Evolutionary conservation across 495 filamentous ascomycete species (phyloP).

Genomic region (Hyaloscypha hepaticicola): DNA sequence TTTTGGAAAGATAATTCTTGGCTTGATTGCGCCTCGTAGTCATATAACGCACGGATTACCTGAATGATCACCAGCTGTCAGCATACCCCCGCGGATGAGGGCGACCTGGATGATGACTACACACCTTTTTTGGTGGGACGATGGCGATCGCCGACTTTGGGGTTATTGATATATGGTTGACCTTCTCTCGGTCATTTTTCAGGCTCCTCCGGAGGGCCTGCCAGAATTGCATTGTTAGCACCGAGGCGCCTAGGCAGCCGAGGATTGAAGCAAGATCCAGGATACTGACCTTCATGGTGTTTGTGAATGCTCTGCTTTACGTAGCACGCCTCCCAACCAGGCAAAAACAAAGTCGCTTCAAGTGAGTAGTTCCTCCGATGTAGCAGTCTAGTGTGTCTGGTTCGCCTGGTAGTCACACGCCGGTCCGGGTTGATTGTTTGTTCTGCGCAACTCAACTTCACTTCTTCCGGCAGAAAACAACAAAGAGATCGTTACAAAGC

Average conservation of each 20-base stretch:
- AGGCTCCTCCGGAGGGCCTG: constrained; percentile 83
- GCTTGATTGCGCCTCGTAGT: constrained; percentile 73
- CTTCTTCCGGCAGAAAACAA: not conserved
- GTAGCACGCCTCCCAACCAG: constrained; percentile 15
- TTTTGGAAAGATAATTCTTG: constrained; percentile 88
- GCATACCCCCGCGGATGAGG: constrained; percentile 22
- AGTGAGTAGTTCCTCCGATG: constrained; percentile 5
- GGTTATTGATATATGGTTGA: constrained; percentile 82
- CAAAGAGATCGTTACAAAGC: not conserved
- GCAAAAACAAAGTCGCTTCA: constrained; percentile 4
- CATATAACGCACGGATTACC: constrained; percentile 97
- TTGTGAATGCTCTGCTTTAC: constrained; percentile 17
- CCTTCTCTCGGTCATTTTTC: constrained; percentile 81
- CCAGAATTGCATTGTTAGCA: constrained; percentile 30
- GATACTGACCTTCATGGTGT: constrained; percentile 30
- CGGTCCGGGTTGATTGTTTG: constrained; percentile 6
- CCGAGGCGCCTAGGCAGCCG: not conserved
- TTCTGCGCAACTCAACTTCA: not conserved
- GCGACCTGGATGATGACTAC: constrained; percentile 25
- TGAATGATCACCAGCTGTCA: constrained; percentile 40
- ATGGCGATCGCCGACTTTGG: constrained; percentile 95
- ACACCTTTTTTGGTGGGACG: constrained; percentile 93
- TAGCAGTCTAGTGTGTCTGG: constrained; percentile 7
- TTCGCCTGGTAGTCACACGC: constrained; percentile 3
- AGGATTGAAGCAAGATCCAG: not conserved